phyloP scores from a whole-genome alignment of 2,329 filamentous ascomycete genomes.

The Xylaria polymorpha region DNA sequence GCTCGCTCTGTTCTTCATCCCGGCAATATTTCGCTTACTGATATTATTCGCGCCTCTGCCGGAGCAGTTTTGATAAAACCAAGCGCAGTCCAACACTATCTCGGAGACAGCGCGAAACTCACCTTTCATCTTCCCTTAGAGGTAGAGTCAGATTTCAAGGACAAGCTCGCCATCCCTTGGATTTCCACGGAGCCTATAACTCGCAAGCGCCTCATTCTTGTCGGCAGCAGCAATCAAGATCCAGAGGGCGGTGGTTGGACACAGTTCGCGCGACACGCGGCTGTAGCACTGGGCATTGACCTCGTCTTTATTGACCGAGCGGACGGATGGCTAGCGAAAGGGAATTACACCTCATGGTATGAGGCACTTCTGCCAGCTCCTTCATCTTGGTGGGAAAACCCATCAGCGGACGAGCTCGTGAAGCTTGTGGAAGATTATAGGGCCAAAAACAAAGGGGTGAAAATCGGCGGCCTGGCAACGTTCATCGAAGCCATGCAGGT shows the following conservation, averaged over 20 bases:
- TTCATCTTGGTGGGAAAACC: conserved; percentile 43
- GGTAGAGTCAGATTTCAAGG: conserved; percentile 41
- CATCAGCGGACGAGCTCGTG: conserved; percentile 42
- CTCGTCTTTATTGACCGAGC: conserved; percentile 45
- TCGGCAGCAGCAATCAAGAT: conserved; percentile 45
- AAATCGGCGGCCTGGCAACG: conserved; percentile 45
- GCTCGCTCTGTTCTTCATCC: conserved; percentile 29
- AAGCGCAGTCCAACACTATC: background rate
- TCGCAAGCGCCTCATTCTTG: conserved; percentile 44
- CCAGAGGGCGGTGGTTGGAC: conserved; percentile 45
- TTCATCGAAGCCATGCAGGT: conserved; percentile 44
- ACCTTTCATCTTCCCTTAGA: conserved; percentile 15
- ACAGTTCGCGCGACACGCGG: conserved; percentile 42
- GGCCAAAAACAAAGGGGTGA: conserved; percentile 18
- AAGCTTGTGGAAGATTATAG: conserved; percentile 37
- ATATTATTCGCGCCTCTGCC: conserved; percentile 41
- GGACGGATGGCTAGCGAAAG: conserved; percentile 42
- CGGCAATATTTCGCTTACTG: conserved; percentile 33
- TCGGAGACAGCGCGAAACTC: background rate
- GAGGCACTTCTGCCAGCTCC: conserved; percentile 42
- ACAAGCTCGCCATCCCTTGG: conserved; percentile 43
- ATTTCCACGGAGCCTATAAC: conserved; percentile 30
- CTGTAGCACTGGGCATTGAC: conserved; percentile 43
- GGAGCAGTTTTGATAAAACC: conserved; percentile 41
- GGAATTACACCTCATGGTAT: conserved; percentile 43